Conservation (phyloP, 139 green algal genomes). For the Chlamydomonas incerta region DNA sequence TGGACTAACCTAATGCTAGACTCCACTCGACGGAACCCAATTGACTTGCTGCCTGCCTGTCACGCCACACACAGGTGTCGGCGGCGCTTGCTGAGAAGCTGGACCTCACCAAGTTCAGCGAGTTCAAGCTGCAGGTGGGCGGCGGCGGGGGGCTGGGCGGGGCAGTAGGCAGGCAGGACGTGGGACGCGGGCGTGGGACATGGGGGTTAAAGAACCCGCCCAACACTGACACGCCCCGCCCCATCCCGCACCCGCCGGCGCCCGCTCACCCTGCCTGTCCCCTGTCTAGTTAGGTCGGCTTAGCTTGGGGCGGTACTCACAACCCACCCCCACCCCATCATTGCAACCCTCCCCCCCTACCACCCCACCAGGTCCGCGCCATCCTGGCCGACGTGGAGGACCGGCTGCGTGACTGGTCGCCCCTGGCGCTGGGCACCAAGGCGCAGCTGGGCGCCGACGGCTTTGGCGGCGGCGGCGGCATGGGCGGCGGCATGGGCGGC, state of each 20-base stretch:
- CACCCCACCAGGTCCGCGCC: constrained; percentile 44
- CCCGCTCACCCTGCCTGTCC: too few species aligned
- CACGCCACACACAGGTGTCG: too few species aligned
- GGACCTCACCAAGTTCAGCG: constrained; percentile 54
- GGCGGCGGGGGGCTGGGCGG: not conserved
- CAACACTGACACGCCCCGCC: too few species aligned
- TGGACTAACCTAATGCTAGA: too few species aligned
- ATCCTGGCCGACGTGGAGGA: constrained; percentile 62
- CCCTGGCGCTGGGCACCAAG: constrained; percentile 53
- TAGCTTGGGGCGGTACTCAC: too few species aligned
- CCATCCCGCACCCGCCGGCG: too few species aligned
- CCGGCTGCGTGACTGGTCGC: constrained; percentile 53
- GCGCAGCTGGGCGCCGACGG: constrained; percentile 42
- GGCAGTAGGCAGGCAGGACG: too few species aligned
- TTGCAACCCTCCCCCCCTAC: not conserved
- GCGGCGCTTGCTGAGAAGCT: constrained; percentile 59
- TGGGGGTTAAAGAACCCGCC: too few species aligned
- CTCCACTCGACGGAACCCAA: too few species aligned
- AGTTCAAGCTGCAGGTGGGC: constrained; percentile 59
- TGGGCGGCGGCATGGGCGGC: constrained; percentile 1
- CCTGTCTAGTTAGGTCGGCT: too few species aligned
- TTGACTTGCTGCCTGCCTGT: too few species aligned
- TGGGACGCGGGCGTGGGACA: not conserved
- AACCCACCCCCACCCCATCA: too few species aligned
- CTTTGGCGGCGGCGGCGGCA: not conserved